A percentile compares a stretch with the other conserved stretches of the same genome.
Evolutionary conservation across 441 rosid species (phyloP).

Genomic region (Dalechampia spathulata): DNA sequence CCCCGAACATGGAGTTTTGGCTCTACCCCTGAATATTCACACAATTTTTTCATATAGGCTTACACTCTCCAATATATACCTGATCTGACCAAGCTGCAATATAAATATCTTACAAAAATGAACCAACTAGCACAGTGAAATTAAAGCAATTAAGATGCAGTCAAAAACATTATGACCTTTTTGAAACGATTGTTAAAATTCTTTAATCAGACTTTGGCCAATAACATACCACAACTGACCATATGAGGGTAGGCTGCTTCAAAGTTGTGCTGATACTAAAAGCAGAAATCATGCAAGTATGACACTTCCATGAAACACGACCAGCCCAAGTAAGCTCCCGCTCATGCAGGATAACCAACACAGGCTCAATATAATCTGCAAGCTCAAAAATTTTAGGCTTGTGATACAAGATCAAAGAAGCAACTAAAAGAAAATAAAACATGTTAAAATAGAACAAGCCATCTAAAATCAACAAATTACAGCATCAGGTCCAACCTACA

Average conservation of each 20-base stretch:
- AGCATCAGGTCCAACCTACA: slow-evolving; percentile 1
- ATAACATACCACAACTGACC: slow-evolving; percentile 65
- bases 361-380: slow-evolving; percentile 97
- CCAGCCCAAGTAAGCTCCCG: slow-evolving; percentile 98
- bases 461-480: slow-evolving; percentile 7
- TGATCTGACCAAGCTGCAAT: background rate
- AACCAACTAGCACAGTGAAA: slow-evolving; percentile 1
- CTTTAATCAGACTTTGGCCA: slow-evolving; percentile 18
- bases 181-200: background rate
- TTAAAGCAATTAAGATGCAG: background rate
- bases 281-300: slow-evolving; percentile 93
- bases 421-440: slow-evolving; percentile 1
- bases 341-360: slow-evolving; percentile 96
- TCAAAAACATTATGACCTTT: background rate
- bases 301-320: slow-evolving; percentile 89
- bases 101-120: background rate
- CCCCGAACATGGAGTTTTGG: too few relatives aligned
- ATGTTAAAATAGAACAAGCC: background rate
- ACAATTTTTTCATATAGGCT: too few relatives aligned
- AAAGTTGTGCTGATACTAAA: slow-evolving; percentile 90
- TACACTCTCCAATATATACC: too few relatives aligned
- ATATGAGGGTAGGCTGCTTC: slow-evolving; percentile 97
- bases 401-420: slow-evolving; percentile 19
- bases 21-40: too few relatives aligned
- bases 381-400: slow-evolving; percentile 13